Conservation (phyloP, 2,329 filamentous ascomycete genomes). For the Trichoderma sp. region DNA sequence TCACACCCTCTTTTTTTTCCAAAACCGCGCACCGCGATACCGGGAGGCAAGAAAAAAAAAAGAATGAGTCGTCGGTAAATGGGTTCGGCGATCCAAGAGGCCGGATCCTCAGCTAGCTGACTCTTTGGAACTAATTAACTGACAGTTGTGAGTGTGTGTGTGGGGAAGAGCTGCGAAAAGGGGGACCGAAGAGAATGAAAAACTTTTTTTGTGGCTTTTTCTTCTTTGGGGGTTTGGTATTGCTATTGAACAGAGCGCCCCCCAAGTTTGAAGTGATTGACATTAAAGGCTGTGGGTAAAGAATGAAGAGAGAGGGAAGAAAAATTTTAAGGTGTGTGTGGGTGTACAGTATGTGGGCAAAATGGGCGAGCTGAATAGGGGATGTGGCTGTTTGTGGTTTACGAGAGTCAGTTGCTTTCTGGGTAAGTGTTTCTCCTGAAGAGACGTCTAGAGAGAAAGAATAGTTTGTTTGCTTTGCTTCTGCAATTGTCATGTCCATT, state of each 20-base stretch:
- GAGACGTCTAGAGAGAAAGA: background rate
- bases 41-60: background rate
- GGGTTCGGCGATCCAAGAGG: background rate
- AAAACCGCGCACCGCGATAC: background rate
- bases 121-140: background rate
- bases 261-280: background rate
- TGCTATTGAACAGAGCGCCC: background rate
- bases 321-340: slow-evolving; percentile 14
- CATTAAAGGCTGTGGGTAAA: background rate
- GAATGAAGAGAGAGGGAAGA: background rate
- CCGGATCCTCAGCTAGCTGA: background rate
- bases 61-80: background rate
- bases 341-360: slow-evolving; percentile 19
- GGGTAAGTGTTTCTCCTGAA: slow-evolving; percentile 8
- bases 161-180: background rate
- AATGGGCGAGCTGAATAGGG: background rate
- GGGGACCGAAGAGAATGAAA: background rate
- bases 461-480: background rate
- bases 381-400: slow-evolving; percentile 7
- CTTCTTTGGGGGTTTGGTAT: background rate
- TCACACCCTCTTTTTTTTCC: background rate
- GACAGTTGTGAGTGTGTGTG: background rate
- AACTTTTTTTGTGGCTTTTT: background rate
- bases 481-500: background rate
- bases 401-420: background rate